These are phyloP conservation scores for Cyamopsis tetragonoloba DNA, from an alignment of 306 rosid species.

Conservation along the genomic window DNA sequence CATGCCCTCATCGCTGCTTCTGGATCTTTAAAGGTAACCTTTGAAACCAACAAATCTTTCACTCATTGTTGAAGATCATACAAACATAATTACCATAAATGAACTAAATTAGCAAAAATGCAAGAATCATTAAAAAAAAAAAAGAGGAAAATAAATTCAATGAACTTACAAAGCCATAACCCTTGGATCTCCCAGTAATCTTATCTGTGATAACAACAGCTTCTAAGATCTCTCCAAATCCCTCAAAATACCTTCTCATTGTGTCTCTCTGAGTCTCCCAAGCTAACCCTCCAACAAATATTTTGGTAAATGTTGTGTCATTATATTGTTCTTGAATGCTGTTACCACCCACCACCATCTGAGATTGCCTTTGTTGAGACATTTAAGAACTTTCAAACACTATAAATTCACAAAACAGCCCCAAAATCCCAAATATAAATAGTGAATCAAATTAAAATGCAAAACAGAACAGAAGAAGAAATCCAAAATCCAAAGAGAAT, in stretches of 20 bases:
- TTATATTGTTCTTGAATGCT: conserved; percentile 53
- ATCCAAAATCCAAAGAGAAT: conserved; percentile 28
- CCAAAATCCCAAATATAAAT: conserved; percentile 18
- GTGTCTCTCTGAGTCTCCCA: conserved; percentile 97
- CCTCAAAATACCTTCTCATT: conserved; percentile 85
- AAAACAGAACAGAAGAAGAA: conserved; percentile 2
- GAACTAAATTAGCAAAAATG: background rate
- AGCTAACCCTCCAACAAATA: conserved; percentile 96
- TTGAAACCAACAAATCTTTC: background rate
- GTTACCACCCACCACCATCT: conserved; percentile 54
- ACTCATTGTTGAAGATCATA: conserved; percentile 20
- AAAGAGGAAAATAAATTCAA: conserved; percentile 32
- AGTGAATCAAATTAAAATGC: background rate
- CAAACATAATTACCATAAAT: conserved; percentile 14
- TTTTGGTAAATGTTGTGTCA: conserved; percentile 87
- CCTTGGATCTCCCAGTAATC: conserved; percentile 94
- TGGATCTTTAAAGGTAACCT: conserved; percentile 97
- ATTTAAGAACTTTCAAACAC: conserved; percentile 22
- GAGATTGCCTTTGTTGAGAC: conserved; percentile 79
- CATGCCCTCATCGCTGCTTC: conserved; percentile 92
- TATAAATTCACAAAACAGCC: conserved; percentile 4
- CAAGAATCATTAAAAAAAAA: background rate
- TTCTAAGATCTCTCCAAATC: conserved; percentile 91
- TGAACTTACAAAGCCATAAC: conserved; percentile 91
- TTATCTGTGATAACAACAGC: conserved; percentile 96